Conservation (phyloP, 2,329 filamentous ascomycete species). For the Cordyceps fumosorosea region DNA sequence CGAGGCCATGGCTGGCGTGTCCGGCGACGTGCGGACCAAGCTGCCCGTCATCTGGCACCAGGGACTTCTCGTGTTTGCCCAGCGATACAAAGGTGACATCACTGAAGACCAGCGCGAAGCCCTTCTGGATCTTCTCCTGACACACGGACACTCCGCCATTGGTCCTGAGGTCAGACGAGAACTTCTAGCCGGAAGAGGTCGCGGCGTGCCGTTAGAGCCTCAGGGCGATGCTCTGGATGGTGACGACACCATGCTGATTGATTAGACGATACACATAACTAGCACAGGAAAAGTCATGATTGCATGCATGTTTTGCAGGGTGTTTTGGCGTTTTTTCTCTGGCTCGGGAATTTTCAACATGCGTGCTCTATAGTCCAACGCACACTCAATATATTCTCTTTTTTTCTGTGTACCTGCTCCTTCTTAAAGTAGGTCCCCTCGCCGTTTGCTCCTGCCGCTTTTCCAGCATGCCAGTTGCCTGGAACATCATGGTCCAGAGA, state of each 20-base stretch:
- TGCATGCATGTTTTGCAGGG: conserved; percentile 12
- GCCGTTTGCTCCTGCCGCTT: background rate
- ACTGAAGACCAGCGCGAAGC: conserved; percentile 93
- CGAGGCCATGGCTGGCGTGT: conserved; percentile 47
- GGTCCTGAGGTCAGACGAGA: conserved; percentile 88
- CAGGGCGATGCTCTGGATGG: conserved; percentile 54
- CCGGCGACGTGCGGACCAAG: conserved; percentile 50
- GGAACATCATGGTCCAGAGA: background rate
- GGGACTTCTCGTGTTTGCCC: conserved; percentile 82
- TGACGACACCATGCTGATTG: conserved; percentile 88
- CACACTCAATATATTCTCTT: conserved; percentile 1
- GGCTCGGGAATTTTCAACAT: background rate
- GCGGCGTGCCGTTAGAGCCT: conserved; percentile 63
- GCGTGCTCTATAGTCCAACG: background rate
- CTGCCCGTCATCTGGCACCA: conserved; percentile 96
- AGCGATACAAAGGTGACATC: conserved; percentile 92
- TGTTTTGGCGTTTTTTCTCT: conserved; percentile 14
- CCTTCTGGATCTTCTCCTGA: conserved; percentile 76
- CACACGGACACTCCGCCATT: conserved; percentile 79
- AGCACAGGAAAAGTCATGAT: conserved; percentile 12
- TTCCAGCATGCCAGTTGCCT: no score
- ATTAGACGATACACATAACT: conserved; percentile 24
- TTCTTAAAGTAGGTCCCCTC: background rate
- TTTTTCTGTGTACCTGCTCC: background rate
- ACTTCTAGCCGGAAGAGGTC: conserved; percentile 76